Evolutionary conservation across 192 early-diverging fungal species (phyloP).

Genomic region (Piromyces finnis): DNA sequence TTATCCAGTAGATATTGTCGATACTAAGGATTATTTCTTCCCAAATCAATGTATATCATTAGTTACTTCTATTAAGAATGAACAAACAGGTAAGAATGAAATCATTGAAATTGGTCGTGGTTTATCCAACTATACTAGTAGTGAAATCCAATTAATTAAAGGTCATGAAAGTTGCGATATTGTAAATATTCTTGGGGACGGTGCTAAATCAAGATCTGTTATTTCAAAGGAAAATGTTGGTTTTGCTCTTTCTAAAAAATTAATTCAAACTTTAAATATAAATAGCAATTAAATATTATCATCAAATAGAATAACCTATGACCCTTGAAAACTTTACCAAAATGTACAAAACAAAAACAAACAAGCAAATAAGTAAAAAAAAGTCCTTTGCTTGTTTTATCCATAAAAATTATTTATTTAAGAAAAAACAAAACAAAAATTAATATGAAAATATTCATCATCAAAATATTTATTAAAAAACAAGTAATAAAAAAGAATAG

Average conservation of each 20-base stretch:
- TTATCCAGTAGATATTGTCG: not conserved
- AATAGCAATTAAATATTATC: no score
- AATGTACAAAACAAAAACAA: no score
- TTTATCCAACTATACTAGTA: not conserved
- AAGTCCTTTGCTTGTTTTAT: no score
- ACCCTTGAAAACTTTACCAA: no score
- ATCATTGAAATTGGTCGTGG: not conserved
- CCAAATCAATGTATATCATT: not conserved
- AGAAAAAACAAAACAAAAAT: no score
- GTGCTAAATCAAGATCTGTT: not conserved
- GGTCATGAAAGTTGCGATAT: not conserved
- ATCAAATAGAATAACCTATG: no score
- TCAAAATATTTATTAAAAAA: no score
- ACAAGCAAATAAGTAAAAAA: no score
- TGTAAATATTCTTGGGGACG: not conserved
- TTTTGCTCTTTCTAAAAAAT: not conserved
- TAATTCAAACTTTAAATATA: not conserved
- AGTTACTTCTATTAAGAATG: not conserved
- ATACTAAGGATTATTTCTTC: not conserved
- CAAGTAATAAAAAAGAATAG: no score
- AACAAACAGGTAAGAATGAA: not conserved
- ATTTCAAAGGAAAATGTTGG: not conserved
- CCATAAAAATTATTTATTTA: no score
- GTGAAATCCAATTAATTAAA: not conserved
- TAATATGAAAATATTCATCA: no score